A percentile compares a stretch with the other conserved stretches of the same genome.
phyloP scores from a whole-genome alignment of 2,329 filamentous ascomycete species.

The Aspergillus cejpii region DNA sequence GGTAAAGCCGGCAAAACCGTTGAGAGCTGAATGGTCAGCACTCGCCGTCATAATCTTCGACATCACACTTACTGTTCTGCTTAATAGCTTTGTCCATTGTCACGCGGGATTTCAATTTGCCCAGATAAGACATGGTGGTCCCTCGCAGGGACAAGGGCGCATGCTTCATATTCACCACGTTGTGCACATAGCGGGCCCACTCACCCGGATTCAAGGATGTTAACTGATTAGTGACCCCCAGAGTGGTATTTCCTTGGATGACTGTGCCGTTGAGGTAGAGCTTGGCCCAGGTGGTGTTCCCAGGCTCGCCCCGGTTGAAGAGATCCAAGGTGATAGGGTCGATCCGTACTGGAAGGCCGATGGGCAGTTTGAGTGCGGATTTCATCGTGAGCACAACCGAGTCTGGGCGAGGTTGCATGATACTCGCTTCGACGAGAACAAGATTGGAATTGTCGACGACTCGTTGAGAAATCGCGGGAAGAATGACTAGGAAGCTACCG shows the following conservation, averaged over 20 bases:
- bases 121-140: constrained; percentile 26
- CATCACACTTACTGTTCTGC: constrained; percentile 28
- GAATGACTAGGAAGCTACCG: constrained; percentile 34
- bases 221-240: constrained; percentile 19
- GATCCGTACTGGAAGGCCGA: constrained; percentile 33
- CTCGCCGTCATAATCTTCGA: not conserved
- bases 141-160: constrained; percentile 25
- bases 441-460: constrained; percentile 35
- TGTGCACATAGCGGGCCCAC: constrained; percentile 30
- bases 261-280: constrained; percentile 19
- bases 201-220: constrained; percentile 24
- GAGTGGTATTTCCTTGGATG: constrained; percentile 33
- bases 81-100: constrained; percentile 30
- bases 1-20: constrained; percentile 46
- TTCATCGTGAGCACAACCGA: constrained; percentile 30
- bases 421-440: constrained; percentile 30
- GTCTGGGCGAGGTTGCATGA: constrained; percentile 32
- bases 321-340: constrained; percentile 30
- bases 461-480: constrained; percentile 39
- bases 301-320: constrained; percentile 27
- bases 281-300: constrained; percentile 26
- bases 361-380: constrained; percentile 34
- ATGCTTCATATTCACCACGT: constrained; percentile 25
- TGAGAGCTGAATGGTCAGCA: constrained; percentile 41
- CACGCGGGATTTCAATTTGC: constrained; percentile 30